A percentile compares a stretch with the other conserved stretches of the same genome.
These are phyloP conservation scores for Puccinia coronata DNA, from an alignment of 1,284 basidiomycete genomes.

Conservation along the genomic window DNA sequence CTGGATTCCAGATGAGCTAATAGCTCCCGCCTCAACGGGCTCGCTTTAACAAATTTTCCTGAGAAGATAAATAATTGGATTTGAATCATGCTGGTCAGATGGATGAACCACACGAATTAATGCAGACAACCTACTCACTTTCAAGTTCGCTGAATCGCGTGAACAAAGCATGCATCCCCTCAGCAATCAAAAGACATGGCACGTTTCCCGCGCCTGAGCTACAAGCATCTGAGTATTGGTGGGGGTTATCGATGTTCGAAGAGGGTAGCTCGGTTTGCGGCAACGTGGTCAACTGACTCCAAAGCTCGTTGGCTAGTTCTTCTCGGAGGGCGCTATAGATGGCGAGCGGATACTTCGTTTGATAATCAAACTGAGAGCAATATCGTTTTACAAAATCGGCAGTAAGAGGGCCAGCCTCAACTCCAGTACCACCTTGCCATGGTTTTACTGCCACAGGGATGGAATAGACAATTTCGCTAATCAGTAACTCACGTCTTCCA, in stretches of 20 bases:
- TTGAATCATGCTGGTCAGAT: not conserved
- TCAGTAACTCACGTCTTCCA: not conserved
- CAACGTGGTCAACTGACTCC: not conserved
- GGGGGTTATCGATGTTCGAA: not conserved
- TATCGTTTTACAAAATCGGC: not conserved
- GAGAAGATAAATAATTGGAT: not conserved
- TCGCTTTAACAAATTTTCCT: not conserved
- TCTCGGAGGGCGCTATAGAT: conserved; percentile 6
- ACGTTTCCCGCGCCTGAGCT: not conserved
- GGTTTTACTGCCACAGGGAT: not conserved
- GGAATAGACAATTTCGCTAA: not conserved
- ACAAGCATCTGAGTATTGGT: not conserved
- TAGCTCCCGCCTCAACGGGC: not conserved
- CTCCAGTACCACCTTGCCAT: not conserved
- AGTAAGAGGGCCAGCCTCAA: not conserved
- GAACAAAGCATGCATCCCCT: not conserved
- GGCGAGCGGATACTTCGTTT: not conserved
- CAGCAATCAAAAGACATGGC: not conserved
- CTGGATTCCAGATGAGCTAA: not conserved
- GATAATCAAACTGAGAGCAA: not conserved
- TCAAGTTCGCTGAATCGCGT: not conserved
- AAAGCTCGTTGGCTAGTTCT: conserved; percentile 15
- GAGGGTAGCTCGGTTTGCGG: not conserved
- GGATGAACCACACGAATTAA: too few relatives aligned
- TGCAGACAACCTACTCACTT: not conserved